Conservation (phyloP, 1,139 yeast genomes). For the Candida neerlandica region DNA sequence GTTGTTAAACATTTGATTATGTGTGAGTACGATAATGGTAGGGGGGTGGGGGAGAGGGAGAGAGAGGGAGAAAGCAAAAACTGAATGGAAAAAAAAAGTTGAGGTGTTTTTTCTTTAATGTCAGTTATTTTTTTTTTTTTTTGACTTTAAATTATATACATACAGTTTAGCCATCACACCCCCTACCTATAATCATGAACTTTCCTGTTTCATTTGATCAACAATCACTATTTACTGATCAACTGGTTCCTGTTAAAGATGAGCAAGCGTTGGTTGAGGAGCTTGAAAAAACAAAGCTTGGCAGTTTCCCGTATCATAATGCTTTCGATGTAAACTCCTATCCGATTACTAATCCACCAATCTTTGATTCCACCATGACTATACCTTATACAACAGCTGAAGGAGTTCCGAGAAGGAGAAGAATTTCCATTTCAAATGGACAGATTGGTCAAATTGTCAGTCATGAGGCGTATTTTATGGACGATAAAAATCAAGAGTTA, state of each 20-base stretch:
- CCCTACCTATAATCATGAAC: neutral
- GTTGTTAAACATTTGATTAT: too few relatives aligned
- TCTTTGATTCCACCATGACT: conserved; percentile 57
- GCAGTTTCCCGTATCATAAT: conserved; percentile 24
- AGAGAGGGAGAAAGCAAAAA: too few relatives aligned
- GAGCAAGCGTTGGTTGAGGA: neutral
- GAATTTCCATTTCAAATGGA: conserved; percentile 75
- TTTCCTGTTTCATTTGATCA: conserved; percentile 1
- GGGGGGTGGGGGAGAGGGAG: too few relatives aligned
- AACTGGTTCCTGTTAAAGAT: neutral
- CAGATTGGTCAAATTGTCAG: conserved; percentile 70
- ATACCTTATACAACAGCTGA: conserved; percentile 40
- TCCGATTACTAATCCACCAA: conserved; percentile 68
- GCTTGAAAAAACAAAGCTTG: neutral
- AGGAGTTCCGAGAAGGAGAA: conserved; percentile 55
- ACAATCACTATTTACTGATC: conserved; percentile 2
- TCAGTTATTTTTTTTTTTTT: conserved; percentile 1
- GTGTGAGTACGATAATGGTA: too few relatives aligned
- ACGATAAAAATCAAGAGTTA: conserved; percentile 10
- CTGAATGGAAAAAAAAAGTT: too few relatives aligned
- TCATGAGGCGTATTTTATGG: conserved; percentile 45
- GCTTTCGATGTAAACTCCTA: conserved; percentile 50
- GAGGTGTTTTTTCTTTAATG: too few relatives aligned
- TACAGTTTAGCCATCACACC: too few relatives aligned
- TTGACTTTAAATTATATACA: neutral